A percentile compares a stretch with the other conserved stretches of the same genome.
These are phyloP conservation scores for Paraphaeosphaeria minitans DNA, from an alignment of 2,329 filamentous ascomycete genomes.

Conservation along the genomic window DNA sequence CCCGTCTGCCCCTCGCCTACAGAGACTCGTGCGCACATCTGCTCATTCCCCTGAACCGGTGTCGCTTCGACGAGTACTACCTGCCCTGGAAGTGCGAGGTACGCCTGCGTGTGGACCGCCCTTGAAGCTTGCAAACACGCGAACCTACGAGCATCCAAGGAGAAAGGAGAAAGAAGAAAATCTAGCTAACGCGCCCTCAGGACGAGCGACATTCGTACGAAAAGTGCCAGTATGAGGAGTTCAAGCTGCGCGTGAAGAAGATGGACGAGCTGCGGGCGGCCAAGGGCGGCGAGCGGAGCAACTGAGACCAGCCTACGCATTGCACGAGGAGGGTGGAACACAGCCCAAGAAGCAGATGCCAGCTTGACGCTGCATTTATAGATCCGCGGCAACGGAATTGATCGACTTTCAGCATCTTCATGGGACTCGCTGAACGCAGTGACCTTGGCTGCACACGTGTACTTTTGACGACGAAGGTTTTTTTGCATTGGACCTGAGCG, in stretches of 20 bases:
- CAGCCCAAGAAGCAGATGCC: background rate
- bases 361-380: slow-evolving; percentile 38
- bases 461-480: too few species aligned
- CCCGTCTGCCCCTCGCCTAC: slow-evolving; percentile 85
- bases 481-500: too few species aligned
- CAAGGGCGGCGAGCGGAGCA: slow-evolving; percentile 84
- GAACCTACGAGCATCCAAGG: background rate
- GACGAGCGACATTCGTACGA: slow-evolving; percentile 97
- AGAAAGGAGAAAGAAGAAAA: background rate
- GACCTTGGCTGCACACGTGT: too few species aligned
- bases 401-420: background rate
- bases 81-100: slow-evolving; percentile 98
- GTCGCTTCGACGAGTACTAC: slow-evolving; percentile 90
- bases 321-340: background rate
- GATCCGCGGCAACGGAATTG: slow-evolving; percentile 31
- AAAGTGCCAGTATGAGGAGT: slow-evolving; percentile 98
- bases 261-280: slow-evolving; percentile 94
- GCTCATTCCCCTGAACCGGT: slow-evolving; percentile 93
- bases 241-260: slow-evolving; percentile 97
- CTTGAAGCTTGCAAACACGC: background rate
- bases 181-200: slow-evolving; percentile 56
- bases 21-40: slow-evolving; percentile 95
- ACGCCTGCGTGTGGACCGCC: slow-evolving; percentile 42
- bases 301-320: slow-evolving; percentile 65
- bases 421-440: too few species aligned